Evolutionary conservation across 768 basidiomycete genomes (phyloP), one percentile per base, ranked within the genome.

Genomic region (Pleurotus giganteus): DNA sequence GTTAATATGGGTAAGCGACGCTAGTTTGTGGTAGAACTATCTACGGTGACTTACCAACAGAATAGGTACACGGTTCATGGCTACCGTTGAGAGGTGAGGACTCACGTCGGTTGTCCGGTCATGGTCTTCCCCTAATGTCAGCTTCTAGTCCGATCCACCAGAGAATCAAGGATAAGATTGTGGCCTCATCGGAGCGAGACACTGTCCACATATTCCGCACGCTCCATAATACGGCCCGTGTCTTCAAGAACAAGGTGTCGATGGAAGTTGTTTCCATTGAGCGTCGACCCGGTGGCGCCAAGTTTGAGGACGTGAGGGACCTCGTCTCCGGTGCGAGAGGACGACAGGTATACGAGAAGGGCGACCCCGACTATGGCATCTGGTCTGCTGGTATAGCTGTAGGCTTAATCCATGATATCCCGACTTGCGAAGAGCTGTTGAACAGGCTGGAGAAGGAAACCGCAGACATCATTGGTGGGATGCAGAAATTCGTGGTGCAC

Each of bases 131-230:
- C 9, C 26, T 28, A 24, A 47, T 32, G 31, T n/a, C n/a, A 9
- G 4, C 21, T 34, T 28, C 46, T 50, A 89, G 89, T 53, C 86
- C 90, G 12, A 91, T 94, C 53, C 94, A 96, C 67, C 80, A 88
- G 57, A 88, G 84, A 58, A 91, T 98, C 78, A 97, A 98, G 68
- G 79, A 94, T 51, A 89, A 83, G 69, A 96, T 97, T 44, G 87
- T 97, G 31, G 76, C 81, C 12, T 87, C 92, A 11, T 84, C 80
- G 0, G 95, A 97, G 67, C 79, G 80, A 53, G 91, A 94, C 66
- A 93, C 93, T 0, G 66, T 89, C 2, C 94, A 95, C 69, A 94
- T 97, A 61, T 94, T 97, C 78, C 83, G 94, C 47, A 93, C 90
- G 0, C 70, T 96, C 43, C 77, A 79, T 64, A 92, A 94, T 65